Evolutionary conservation across 768 basidiomycete species (phyloP), one percentile per base, ranked within the genome.

Genomic region (Trametes cubensis): DNA sequence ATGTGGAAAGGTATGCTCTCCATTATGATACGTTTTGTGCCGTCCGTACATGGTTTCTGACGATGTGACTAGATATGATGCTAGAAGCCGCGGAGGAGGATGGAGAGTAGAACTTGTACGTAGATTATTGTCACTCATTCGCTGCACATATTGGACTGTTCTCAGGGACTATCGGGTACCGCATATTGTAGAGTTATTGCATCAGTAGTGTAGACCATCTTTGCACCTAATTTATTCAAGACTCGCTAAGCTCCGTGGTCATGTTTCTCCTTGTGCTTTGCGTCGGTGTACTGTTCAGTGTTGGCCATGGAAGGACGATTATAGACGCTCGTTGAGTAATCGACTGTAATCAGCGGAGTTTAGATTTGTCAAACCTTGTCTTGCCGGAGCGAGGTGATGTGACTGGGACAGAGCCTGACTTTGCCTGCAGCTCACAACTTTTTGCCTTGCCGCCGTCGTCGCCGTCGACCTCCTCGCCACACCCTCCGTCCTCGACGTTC

Each of bases 1-100:
- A 78, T 84, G 54, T 90, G 89, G 89, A 84, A 85, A 68, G 87
- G 88, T 87, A 67, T 68, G 86, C 74, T 4, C 8, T 54, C 34
- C 18, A 10, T n/a, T n/a, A n/a, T n/a, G n/a, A n/a, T 3, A 6
- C 20, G 23, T 49, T 3, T 15, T 42, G 15, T 38, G 8, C 23
- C 18, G 20, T 49, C 48, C 23, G 15, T 26, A 38, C 57, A 42
- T 20, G 46, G 30, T 46, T 17, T 45, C 34, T 39, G 44, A 52
- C 25, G 0, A 25, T 47, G 28, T 21, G 8, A 20, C 42, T 50
- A 76, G 74, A 74, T 56, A 73, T 81, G 74, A 81, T 85, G 80
- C 63, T 74, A 30, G 77, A 82, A 63, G 80, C 79, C 30, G 78
- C 79, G 28, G 72, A 78, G 62, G 81, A 83, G 63, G 78, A 83